phyloP scores from a whole-genome alignment of 2,329 filamentous ascomycete species.

The Pseudomassariella vexata region DNA sequence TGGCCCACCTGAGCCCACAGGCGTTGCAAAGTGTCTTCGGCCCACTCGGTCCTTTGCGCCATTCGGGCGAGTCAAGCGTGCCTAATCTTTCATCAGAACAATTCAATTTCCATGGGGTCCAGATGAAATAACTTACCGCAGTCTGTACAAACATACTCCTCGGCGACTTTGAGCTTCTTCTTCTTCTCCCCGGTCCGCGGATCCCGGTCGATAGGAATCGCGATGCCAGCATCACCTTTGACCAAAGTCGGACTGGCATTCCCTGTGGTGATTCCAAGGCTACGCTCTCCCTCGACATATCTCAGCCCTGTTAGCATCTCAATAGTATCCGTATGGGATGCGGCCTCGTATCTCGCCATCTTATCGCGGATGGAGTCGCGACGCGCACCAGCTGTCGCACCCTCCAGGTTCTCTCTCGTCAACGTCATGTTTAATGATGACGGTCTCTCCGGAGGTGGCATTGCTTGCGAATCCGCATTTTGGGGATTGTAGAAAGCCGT shows the following conservation, averaged over 20 bases:
- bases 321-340: constrained; percentile 77
- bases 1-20: constrained; percentile 71
- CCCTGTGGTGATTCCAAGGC: constrained; percentile 81
- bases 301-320: constrained; percentile 87
- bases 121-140: constrained; percentile 59
- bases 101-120: neutral
- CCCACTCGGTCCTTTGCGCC: constrained; percentile 87
- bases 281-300: constrained; percentile 84
- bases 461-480: constrained; percentile 37
- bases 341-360: constrained; percentile 74
- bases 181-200: constrained; percentile 70
- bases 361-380: constrained; percentile 78
- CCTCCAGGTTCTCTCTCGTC: constrained; percentile 76
- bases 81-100: constrained; percentile 31
- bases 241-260: constrained; percentile 75
- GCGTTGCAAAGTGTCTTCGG: constrained; percentile 96
- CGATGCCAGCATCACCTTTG: constrained; percentile 79
- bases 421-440: constrained; percentile 59
- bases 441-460: constrained; percentile 63
- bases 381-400: constrained; percentile 56
- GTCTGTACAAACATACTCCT: constrained; percentile 94
- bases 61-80: constrained; percentile 89
- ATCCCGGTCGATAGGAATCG: constrained; percentile 75
- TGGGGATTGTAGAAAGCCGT: constrained; percentile 26
- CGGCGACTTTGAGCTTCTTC: constrained; percentile 74